These are phyloP conservation scores for Vaccinium corymbosum DNA, from an alignment of 148 eudicot species.

Conservation along the genomic window DNA sequence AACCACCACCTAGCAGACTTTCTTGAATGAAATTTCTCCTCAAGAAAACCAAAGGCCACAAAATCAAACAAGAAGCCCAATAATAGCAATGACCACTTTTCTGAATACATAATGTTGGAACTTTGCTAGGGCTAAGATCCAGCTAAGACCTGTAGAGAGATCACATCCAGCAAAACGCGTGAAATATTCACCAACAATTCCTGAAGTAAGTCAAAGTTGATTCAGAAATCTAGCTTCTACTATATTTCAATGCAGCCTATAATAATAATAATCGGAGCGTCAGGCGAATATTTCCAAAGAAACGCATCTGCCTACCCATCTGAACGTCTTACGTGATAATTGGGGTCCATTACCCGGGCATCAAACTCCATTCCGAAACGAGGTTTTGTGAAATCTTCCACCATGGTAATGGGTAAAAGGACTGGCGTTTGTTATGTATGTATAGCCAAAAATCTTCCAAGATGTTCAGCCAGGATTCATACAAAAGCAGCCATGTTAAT, in stretches of 20 bases:
- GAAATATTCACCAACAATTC: not conserved
- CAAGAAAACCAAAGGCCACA: not conserved
- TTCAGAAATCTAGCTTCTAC: not conserved
- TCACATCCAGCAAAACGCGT: not conserved
- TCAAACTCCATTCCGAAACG: not conserved
- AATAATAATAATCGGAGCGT: not conserved
- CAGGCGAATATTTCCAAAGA: not conserved
- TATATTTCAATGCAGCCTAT: conserved; percentile 2
- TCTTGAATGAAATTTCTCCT: not conserved
- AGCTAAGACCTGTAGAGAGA: not conserved
- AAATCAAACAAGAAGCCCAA: not conserved
- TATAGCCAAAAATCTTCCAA: not conserved
- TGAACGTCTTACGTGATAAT: not conserved
- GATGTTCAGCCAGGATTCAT: not conserved
- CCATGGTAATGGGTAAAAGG: not conserved
- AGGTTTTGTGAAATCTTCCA: not conserved
- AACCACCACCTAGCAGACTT: not conserved
- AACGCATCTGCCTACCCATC: not conserved
- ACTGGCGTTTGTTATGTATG: not conserved
- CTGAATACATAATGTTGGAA: not conserved
- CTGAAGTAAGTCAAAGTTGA: not conserved
- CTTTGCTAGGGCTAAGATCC: not conserved
- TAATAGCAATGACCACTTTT: not conserved
- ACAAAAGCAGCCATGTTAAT: not conserved
- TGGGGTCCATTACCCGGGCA: not conserved